phyloP scores from a whole-genome alignment of 2,329 filamentous ascomycete genomes.

The Cladosporium sp. region DNA sequence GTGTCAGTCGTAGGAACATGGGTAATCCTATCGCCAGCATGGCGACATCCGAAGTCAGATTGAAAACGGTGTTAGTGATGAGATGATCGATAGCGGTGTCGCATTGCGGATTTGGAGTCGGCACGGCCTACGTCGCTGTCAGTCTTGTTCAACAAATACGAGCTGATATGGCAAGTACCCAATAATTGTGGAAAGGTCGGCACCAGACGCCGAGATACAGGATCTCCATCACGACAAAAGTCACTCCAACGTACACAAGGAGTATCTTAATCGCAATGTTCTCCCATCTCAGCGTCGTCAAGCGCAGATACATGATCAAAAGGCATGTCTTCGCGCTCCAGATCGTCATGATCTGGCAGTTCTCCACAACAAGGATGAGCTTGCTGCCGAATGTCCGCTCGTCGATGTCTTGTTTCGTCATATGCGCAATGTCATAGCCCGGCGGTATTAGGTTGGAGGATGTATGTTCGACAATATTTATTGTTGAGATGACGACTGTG shows the following conservation, averaged over 20 bases:
- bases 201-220: constrained; percentile 40
- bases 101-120: constrained; percentile 37
- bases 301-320: constrained; percentile 35
- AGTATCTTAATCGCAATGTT: constrained; percentile 33
- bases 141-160: not conserved
- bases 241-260: constrained; percentile 31
- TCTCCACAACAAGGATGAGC: constrained; percentile 37
- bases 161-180: constrained; percentile 20
- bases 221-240: constrained; percentile 37
- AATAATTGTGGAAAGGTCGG: constrained; percentile 35
- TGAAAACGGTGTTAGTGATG: constrained; percentile 37
- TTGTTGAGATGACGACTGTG: constrained; percentile 47
- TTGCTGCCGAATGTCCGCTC: constrained; percentile 34
- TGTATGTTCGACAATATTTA: constrained; percentile 40
- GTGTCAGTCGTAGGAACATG: constrained; percentile 40
- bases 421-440: constrained; percentile 41
- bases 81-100: constrained; percentile 35
- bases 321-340: constrained; percentile 38
- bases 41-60: constrained; percentile 44
- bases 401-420: constrained; percentile 26
- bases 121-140: constrained; percentile 18
- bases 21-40: constrained; percentile 44
- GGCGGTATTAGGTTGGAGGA: constrained; percentile 43
- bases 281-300: constrained; percentile 34
- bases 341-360: constrained; percentile 34